Evolutionary conservation across 2,329 filamentous ascomycete species (phyloP).

Genomic region (Aspergillus cejpii): DNA sequence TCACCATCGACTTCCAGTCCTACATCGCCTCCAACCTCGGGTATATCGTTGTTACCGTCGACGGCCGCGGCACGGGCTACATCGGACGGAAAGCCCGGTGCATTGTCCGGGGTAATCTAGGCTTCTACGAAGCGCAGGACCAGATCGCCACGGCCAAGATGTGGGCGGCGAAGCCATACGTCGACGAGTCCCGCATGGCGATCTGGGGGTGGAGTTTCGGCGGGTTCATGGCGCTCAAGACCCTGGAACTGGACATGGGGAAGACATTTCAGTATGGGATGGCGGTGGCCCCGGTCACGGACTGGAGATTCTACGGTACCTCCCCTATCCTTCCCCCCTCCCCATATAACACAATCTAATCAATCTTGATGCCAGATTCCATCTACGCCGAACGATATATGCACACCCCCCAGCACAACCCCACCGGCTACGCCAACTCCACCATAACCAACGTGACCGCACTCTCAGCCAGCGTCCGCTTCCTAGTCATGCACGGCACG

Average conservation of each 20-base stretch:
- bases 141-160: slow-evolving; percentile 85
- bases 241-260: slow-evolving; percentile 83
- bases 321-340: neutral
- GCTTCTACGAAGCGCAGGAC: slow-evolving; percentile 76
- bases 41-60: slow-evolving; percentile 91
- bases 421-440: slow-evolving; percentile 65
- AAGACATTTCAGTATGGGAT: slow-evolving; percentile 92
- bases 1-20: slow-evolving; percentile 80
- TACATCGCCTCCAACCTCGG: slow-evolving; percentile 79
- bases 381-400: slow-evolving; percentile 65
- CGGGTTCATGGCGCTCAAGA: slow-evolving; percentile 91
- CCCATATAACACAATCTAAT: neutral
- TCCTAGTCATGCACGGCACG: slow-evolving; percentile 93
- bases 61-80: slow-evolving; percentile 87
- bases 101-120: slow-evolving; percentile 74
- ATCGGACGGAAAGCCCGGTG: slow-evolving; percentile 79
- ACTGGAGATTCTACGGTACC: slow-evolving; percentile 82
- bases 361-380: slow-evolving; percentile 22
- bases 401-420: slow-evolving; percentile 83
- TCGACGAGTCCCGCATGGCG: slow-evolving; percentile 73
- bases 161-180: slow-evolving; percentile 73
- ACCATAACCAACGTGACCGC: slow-evolving; percentile 68
- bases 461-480: slow-evolving; percentile 69
- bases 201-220: slow-evolving; percentile 99
- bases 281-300: slow-evolving; percentile 96